Percentiles rank a stretch among this genome's conserved stretches.
phyloP scores from a whole-genome alignment of 73 alveolate genomes.

The Paramecium primaurelia region DNA sequence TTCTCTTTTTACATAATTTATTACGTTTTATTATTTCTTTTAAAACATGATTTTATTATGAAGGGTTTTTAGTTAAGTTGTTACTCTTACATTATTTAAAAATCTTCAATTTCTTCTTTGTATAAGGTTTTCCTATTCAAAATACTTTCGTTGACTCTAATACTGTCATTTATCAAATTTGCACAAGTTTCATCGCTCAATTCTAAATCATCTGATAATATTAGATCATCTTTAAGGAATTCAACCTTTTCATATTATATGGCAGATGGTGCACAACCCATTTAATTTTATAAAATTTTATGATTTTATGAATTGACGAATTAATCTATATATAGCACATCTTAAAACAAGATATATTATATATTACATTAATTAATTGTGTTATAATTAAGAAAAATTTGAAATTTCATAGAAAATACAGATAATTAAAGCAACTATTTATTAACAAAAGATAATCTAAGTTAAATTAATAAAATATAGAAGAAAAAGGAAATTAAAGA shows the following conservation, averaged over 20 bases:
- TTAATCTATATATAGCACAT: not conserved
- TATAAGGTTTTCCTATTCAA: not conserved
- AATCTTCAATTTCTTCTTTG: not conserved
- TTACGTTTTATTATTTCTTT: not conserved
- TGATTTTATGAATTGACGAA: not conserved
- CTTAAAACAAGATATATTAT: not conserved
- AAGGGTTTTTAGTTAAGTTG: not conserved
- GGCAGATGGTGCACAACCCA: not conserved
- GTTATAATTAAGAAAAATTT: not conserved
- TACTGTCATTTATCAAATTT: not conserved
- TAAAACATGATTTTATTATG: not conserved
- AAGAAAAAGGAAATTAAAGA: too few species aligned
- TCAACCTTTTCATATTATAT: not conserved
- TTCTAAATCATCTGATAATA: not conserved
- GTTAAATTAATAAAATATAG: too few species aligned
- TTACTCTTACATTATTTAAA: not conserved
- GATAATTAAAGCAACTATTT: too few species aligned
- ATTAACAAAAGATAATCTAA: too few species aligned
- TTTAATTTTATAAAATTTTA: not conserved
- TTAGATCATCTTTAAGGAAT: not conserved
- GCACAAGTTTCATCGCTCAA: not conserved
- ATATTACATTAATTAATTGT: not conserved
- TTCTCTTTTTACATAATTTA: not conserved
- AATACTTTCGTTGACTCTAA: not conserved
- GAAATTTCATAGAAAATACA: too few species aligned